These are phyloP conservation scores for Vitis rotundifolia DNA, from an alignment of 164 flowering plant species.

Conservation along the genomic window DNA sequence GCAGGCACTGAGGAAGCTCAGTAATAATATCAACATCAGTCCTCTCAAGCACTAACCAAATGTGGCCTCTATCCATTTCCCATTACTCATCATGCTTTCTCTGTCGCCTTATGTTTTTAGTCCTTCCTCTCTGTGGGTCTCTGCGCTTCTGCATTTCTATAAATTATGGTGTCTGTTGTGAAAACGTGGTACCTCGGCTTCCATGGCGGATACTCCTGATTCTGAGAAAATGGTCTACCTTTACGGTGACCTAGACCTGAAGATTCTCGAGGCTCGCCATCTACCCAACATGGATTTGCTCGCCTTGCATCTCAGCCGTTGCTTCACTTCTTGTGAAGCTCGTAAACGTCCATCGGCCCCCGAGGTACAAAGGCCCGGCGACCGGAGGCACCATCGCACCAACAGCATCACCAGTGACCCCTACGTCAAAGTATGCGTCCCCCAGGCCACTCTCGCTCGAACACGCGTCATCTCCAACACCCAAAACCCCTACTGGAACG, in stretches of 20 bases:
- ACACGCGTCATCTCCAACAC: conserved; percentile 12
- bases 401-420: conserved; percentile 12
- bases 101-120: too few species aligned
- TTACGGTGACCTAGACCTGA: conserved; percentile 46
- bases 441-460: conserved; percentile 11
- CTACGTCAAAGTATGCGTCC: neutral
- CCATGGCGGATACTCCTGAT: conserved; percentile 18
- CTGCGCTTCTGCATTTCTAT: too few species aligned
- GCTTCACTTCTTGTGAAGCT: conserved; percentile 18
- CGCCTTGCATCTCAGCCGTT: conserved; percentile 28
- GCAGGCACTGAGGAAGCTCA: too few species aligned
- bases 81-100: too few species aligned
- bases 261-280: conserved; percentile 28
- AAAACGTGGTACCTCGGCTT: neutral
- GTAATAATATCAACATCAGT: too few species aligned
- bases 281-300: conserved; percentile 48
- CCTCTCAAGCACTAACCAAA: too few species aligned
- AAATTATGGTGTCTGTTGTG: too few species aligned
- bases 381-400: too few species aligned
- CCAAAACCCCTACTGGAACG: conserved; percentile 20
- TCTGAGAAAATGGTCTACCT: conserved; percentile 20
- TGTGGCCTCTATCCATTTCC: too few species aligned
- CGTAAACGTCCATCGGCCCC: too few species aligned
- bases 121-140: too few species aligned
- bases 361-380: too few species aligned